Evolutionary conservation across 2,329 filamentous ascomycete species (phyloP).

Genomic region (Endothia cerciana): DNA sequence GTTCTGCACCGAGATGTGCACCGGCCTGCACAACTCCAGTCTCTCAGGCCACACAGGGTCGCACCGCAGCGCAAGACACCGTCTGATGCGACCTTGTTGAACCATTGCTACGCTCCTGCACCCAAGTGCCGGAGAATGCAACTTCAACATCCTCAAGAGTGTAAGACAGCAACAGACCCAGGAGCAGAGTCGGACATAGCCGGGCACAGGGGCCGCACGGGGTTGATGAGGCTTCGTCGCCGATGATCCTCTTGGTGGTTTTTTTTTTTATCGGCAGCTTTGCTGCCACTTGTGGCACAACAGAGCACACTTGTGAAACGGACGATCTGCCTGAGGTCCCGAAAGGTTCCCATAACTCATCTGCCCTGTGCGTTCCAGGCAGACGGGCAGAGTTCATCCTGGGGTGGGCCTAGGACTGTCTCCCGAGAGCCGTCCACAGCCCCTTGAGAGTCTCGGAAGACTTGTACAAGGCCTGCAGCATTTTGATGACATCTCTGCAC

Average conservation of each 20-base stretch:
- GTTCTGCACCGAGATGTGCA: neutral
- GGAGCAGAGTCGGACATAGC: too few species aligned
- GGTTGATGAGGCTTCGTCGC: too few species aligned
- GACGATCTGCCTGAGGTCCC: neutral
- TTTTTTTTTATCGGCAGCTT: too few species aligned
- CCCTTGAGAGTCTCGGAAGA: neutral
- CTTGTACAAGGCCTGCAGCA: neutral
- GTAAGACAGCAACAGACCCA: too few species aligned
- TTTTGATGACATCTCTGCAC: neutral
- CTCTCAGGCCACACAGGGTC: neutral
- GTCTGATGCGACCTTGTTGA: neutral
- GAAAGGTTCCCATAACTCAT: too few species aligned
- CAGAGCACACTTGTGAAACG: neutral
- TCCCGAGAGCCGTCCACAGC: neutral
- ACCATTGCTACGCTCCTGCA: slow-evolving; percentile 6
- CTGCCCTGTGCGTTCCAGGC: too few species aligned
- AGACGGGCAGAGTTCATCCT: neutral
- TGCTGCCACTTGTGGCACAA: too few species aligned
- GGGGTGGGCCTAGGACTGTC: neutral
- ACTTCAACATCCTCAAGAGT: neutral
- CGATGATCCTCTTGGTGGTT: too few species aligned
- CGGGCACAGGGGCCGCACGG: too few species aligned
- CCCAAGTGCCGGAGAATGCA: neutral
- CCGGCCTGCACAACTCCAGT: neutral
- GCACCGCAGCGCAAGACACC: neutral